phyloP scores from a whole-genome alignment of 2,329 filamentous ascomycete genomes.

The Domatiomyces globalis region DNA sequence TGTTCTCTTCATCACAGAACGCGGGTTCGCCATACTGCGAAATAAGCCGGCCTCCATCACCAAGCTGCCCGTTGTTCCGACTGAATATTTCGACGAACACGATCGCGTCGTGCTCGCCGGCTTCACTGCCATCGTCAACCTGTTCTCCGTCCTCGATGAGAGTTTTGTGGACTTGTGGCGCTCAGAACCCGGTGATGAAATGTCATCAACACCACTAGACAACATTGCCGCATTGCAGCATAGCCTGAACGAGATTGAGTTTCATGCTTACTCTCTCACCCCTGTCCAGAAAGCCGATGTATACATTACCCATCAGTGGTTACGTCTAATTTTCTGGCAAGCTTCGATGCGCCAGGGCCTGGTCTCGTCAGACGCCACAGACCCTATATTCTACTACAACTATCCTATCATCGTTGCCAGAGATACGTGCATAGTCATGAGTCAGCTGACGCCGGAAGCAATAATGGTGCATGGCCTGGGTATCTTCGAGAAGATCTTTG shows the following conservation, averaged over 20 bases:
- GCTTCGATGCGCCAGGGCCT: constrained; percentile 52
- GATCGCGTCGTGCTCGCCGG: constrained; percentile 16
- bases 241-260: constrained; percentile 14
- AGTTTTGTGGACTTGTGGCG: constrained; percentile 17
- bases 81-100: constrained; percentile 17
- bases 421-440: constrained; percentile 32
- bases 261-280: constrained; percentile 31
- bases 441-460: constrained; percentile 9
- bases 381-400: constrained; percentile 48
- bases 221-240: constrained; percentile 17
- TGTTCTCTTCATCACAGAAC: constrained; percentile 17
- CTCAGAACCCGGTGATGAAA: constrained; percentile 6
- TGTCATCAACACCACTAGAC: constrained; percentile 7
- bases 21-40: constrained; percentile 16
- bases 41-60: constrained; percentile 17
- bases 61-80: constrained; percentile 10
- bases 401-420: constrained; percentile 50
- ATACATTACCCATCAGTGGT: constrained; percentile 55
- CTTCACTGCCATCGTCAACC: constrained; percentile 14
- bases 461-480: constrained; percentile 17
- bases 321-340: constrained; percentile 58
- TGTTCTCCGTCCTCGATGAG: constrained; percentile 18
- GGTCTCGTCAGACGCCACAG: constrained; percentile 43
- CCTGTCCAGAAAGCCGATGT: constrained; percentile 54
- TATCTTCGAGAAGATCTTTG: constrained; percentile 17